phyloP scores from a whole-genome alignment of 2,329 filamentous ascomycete species.

The Venturiaceae sp. region DNA sequence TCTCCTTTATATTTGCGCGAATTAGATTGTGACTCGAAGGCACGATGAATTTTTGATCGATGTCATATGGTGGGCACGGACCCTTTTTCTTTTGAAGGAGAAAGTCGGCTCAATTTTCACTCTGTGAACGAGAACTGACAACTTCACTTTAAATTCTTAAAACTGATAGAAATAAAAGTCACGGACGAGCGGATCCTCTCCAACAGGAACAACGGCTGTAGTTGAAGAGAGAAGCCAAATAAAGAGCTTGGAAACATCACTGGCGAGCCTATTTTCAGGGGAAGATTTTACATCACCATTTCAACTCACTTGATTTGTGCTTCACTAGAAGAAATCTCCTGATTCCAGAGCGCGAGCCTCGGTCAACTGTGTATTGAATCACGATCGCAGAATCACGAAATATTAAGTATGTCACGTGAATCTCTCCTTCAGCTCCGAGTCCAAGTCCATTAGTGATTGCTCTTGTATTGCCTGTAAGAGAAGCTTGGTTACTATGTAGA shows the following conservation, averaged over 20 bases:
- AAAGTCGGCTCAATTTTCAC: neutral
- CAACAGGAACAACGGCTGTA: neutral
- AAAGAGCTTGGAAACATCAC: neutral
- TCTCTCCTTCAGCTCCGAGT: too few relatives aligned
- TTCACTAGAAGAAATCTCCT: neutral
- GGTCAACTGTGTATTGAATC: neutral
- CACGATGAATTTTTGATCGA: neutral
- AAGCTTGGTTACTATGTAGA: too few relatives aligned
- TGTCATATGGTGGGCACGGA: neutral
- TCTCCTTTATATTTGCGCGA: too few relatives aligned
- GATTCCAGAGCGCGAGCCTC: neutral
- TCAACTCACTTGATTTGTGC: too few relatives aligned
- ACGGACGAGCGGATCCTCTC: too few relatives aligned
- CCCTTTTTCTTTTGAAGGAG: too few relatives aligned
- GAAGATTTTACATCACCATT: neutral
- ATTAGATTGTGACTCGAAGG: neutral
- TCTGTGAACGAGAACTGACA: too few relatives aligned
- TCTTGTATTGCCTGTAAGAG: too few relatives aligned
- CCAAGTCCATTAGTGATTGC: too few relatives aligned
- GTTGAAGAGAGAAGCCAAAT: neutral
- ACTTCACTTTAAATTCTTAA: too few relatives aligned
- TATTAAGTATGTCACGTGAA: neutral
- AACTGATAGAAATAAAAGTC: too few relatives aligned
- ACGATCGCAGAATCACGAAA: neutral
- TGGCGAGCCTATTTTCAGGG: neutral